phyloP scores from a whole-genome alignment of 441 rosid species.

The Geranium incanum region DNA sequence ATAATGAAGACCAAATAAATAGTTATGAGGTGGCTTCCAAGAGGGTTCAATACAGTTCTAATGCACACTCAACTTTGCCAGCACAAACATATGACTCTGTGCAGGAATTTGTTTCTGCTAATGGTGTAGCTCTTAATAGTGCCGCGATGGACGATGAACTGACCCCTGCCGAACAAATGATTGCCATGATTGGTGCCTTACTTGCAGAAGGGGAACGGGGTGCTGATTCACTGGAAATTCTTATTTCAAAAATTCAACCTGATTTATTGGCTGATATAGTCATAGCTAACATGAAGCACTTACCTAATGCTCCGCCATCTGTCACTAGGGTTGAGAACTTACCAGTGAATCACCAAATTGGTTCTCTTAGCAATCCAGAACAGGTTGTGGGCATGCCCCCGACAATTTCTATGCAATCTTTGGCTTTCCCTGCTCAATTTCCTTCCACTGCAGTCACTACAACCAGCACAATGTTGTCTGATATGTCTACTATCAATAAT shows the following conservation, averaged over 20 bases:
- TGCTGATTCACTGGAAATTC: conserved; percentile 92
- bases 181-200: conserved; percentile 97
- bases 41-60: conserved; percentile 51
- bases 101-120: conserved; percentile 43
- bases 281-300: conserved; percentile 89
- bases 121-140: conserved; percentile 49
- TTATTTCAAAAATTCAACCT: conserved; percentile 88
- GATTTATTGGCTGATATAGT: conserved; percentile 99
- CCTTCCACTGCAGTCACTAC: conserved; percentile 36
- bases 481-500: conserved; percentile 40
- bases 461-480: conserved; percentile 39
- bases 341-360: conserved; percentile 31
- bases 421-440: conserved; percentile 36
- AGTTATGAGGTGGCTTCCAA: conserved; percentile 56
- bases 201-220: conserved; percentile 99
- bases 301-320: conserved; percentile 69
- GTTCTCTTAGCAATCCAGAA: conserved; percentile 41
- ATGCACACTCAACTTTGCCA: conserved; percentile 31
- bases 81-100: conserved; percentile 43
- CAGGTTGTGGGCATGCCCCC: conserved; percentile 40
- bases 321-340: conserved; percentile 45
- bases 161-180: conserved; percentile 96
- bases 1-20: conserved; percentile 53
- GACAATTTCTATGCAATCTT: conserved; percentile 37
- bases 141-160: conserved; percentile 53